Evolutionary conservation across 441 rosid species (phyloP).

Genomic region (Flueggea neowawraea): DNA sequence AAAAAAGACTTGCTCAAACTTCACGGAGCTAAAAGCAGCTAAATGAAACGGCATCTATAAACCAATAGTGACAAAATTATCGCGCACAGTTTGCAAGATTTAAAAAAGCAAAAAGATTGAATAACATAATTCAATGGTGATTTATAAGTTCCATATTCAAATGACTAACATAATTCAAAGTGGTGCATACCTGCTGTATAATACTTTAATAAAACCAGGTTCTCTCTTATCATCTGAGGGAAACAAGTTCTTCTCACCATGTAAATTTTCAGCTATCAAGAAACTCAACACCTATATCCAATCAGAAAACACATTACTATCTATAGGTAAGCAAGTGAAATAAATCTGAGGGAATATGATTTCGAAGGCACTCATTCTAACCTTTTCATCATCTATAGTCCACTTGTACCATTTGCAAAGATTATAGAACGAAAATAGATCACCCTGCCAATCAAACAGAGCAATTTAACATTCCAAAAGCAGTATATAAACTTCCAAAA

Average conservation of each 20-base stretch:
- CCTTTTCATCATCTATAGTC: slow-evolving; percentile 81
- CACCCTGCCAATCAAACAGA: slow-evolving; percentile 56
- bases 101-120: too few species aligned
- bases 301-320: slow-evolving; percentile 7
- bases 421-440: slow-evolving; percentile 81
- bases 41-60: too few species aligned
- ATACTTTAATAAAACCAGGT: slow-evolving; percentile 57
- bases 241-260: slow-evolving; percentile 24
- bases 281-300: slow-evolving; percentile 67
- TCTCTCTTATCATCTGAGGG: slow-evolving; percentile 40
- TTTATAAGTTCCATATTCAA: too few species aligned
- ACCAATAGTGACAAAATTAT: too few species aligned
- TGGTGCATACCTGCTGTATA: slow-evolving; percentile 69
- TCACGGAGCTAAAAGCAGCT: too few species aligned
- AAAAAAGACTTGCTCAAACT: too few species aligned
- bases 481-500: slow-evolving; percentile 8
- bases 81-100: too few species aligned
- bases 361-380: slow-evolving; percentile 18
- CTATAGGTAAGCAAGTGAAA: slow-evolving; percentile 12
- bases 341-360: slow-evolving; percentile 2
- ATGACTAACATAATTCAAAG: background rate
- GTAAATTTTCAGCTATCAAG: slow-evolving; percentile 19
- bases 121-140: too few species aligned
- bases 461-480: slow-evolving; percentile 23
- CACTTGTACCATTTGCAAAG: slow-evolving; percentile 76